These are phyloP conservation scores for Paraphoma sp. DNA, from an alignment of 2,329 filamentous ascomycete genomes.

Conservation along the genomic window DNA sequence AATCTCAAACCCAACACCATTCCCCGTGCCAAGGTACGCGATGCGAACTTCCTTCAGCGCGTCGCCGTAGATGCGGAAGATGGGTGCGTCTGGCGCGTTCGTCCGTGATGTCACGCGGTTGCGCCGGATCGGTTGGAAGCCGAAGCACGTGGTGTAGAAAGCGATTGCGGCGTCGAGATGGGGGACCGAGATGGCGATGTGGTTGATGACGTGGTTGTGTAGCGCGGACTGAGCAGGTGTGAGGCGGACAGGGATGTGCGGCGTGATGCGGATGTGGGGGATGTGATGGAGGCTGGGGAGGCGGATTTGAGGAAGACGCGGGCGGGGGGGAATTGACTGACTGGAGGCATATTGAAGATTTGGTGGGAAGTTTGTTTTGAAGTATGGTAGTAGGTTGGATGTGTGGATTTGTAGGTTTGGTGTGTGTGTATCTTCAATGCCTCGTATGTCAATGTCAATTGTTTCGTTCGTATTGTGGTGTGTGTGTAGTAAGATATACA, in stretches of 20 bases:
- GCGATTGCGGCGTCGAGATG: constrained; percentile 28
- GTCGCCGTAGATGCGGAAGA: constrained; percentile 39
- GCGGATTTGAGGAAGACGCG: constrained; percentile 38
- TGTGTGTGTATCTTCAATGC: neutral
- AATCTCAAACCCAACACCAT: constrained; percentile 43
- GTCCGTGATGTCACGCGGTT: constrained; percentile 20
- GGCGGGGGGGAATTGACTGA: constrained; percentile 42
- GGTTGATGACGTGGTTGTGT: constrained; percentile 27
- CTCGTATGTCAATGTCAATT: neutral
- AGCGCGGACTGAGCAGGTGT: neutral
- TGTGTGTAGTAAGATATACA: neutral
- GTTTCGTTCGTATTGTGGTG: neutral
- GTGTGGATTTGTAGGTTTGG: neutral
- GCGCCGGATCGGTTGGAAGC: constrained; percentile 29
- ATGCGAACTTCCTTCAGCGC: constrained; percentile 35
- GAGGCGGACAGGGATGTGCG: neutral
- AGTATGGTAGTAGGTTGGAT: no score
- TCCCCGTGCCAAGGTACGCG: constrained; percentile 38
- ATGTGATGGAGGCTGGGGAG: constrained; percentile 6
- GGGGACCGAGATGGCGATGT: constrained; percentile 34
- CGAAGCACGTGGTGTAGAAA: constrained; percentile 35
- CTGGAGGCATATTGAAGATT: constrained; percentile 32
- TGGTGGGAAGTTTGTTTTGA: neutral
- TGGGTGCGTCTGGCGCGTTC: constrained; percentile 19
- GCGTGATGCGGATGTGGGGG: neutral